A percentile compares a stretch with the other conserved stretches of the same genome.
These are phyloP conservation scores for Euphorbia pulcherrima DNA, from an alignment of 345 rosid genomes.

Conservation along the genomic window DNA sequence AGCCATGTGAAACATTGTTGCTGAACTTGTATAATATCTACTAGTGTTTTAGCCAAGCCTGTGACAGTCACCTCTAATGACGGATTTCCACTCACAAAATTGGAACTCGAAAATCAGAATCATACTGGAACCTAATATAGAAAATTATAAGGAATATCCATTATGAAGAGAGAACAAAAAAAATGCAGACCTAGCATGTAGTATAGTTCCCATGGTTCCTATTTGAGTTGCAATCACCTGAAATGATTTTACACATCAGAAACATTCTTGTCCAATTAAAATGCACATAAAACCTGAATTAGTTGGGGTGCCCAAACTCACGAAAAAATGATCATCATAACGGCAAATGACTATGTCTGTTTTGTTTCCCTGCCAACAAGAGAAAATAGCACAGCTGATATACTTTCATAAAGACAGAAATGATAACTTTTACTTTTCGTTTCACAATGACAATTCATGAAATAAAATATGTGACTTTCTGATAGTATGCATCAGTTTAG, in stretches of 20 bases:
- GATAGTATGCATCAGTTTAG: not conserved
- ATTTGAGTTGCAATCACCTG: constrained; percentile 86
- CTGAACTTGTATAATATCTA: not conserved
- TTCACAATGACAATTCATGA: not conserved
- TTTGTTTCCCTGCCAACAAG: constrained; percentile 62
- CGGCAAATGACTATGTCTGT: constrained; percentile 72
- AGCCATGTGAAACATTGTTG: not conserved
- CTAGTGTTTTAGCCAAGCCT: not conserved
- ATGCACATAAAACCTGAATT: not conserved
- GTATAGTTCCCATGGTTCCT: constrained; percentile 82
- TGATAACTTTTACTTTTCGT: not conserved
- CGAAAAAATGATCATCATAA: constrained; percentile 76
- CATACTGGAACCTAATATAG: not conserved
- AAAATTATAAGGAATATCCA: not conserved
- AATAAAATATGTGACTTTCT: not conserved
- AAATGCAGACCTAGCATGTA: constrained; percentile 63
- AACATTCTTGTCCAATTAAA: not conserved
- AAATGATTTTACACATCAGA: constrained; percentile 24
- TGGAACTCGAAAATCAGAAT: not conserved
- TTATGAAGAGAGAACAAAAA: not conserved
- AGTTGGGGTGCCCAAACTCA: constrained; percentile 40
- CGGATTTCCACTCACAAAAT: not conserved
- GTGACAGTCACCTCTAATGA: not conserved
- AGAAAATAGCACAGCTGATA: constrained; percentile 12
- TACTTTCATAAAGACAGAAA: not conserved